phyloP scores from a whole-genome alignment of 371 early-diverging fungal species.

The Funneliformis caledonium region DNA sequence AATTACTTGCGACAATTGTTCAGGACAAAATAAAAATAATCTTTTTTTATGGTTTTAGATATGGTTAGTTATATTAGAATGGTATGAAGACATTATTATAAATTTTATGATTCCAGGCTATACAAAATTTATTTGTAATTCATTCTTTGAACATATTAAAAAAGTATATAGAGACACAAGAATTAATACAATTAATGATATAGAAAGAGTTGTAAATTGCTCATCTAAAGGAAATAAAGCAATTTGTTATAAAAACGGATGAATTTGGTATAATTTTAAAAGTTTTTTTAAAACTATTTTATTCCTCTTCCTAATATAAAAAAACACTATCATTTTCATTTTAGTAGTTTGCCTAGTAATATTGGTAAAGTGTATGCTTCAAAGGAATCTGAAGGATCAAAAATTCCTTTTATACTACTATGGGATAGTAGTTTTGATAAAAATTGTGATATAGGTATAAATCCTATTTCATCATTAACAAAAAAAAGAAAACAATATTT shows the following conservation, averaged over 20 bases:
- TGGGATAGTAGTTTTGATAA: neutral
- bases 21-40: constrained; percentile 23
- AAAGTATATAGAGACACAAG: neutral
- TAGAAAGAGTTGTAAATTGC: too few relatives aligned
- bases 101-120: constrained; percentile 3
- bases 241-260: too few relatives aligned
- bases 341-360: neutral
- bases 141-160: neutral
- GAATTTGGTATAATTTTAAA: too few relatives aligned
- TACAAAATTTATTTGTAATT: constrained; percentile 26
- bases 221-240: too few relatives aligned
- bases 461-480: neutral
- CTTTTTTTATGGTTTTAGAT: neutral
- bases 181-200: too few relatives aligned
- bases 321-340: constrained; percentile 2
- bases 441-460: neutral
- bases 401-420: neutral
- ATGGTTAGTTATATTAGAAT: neutral
- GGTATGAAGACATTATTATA: neutral
- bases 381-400: neutral
- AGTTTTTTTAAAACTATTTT: too few relatives aligned
- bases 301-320: too few relatives aligned
- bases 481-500: constrained; percentile 3
- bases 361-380: constrained; percentile 21
- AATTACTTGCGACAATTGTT: constrained; percentile 21